phyloP scores from a whole-genome alignment of 352 stramenopile species.

The Phytophthora citricola region DNA sequence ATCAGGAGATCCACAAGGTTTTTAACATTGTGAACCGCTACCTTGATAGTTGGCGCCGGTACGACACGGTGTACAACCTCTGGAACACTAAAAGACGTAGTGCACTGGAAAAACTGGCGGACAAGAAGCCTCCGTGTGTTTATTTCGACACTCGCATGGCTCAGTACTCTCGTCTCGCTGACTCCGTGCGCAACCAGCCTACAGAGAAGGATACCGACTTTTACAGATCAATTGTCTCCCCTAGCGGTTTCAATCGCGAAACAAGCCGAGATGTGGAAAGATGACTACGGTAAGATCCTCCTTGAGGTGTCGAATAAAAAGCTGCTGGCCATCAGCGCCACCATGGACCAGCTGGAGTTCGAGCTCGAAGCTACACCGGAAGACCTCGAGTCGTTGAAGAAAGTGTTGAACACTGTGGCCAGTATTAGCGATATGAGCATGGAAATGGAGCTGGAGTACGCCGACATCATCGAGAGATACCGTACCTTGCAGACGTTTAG shows the following conservation, averaged over 20 bases:
- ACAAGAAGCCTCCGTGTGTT: constrained; percentile 93
- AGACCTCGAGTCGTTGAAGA: constrained; percentile 95
- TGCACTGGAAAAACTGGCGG: constrained; percentile 91
- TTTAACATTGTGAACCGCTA: constrained; percentile 96
- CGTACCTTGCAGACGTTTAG: constrained; percentile 84
- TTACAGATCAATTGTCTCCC: constrained; percentile 93
- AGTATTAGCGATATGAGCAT: constrained; percentile 89
- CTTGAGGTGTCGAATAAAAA: constrained; percentile 89
- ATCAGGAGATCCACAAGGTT: constrained; percentile 94
- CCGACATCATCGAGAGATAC: constrained; percentile 94
- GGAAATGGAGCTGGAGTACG: constrained; percentile 95
- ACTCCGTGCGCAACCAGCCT: constrained; percentile 89
- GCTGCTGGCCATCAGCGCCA: constrained; percentile 69
- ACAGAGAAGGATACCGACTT: constrained; percentile 96
- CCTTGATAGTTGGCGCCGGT: constrained; percentile 93
- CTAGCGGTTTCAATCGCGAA: constrained; percentile 91
- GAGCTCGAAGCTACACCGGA: constrained; percentile 83
- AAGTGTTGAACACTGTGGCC: constrained; percentile 93
- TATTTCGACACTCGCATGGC: constrained; percentile 96
- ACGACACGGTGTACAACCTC: constrained; percentile 95
- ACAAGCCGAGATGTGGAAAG: constrained; percentile 94
- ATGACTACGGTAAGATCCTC: constrained; percentile 94
- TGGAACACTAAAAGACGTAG: constrained; percentile 94
- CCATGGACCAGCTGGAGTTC: constrained; percentile 81
- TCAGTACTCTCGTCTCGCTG: constrained; percentile 89